Conservation (phyloP, 1,284 basidiomycete species). For the Cryptococcus sp. region DNA sequence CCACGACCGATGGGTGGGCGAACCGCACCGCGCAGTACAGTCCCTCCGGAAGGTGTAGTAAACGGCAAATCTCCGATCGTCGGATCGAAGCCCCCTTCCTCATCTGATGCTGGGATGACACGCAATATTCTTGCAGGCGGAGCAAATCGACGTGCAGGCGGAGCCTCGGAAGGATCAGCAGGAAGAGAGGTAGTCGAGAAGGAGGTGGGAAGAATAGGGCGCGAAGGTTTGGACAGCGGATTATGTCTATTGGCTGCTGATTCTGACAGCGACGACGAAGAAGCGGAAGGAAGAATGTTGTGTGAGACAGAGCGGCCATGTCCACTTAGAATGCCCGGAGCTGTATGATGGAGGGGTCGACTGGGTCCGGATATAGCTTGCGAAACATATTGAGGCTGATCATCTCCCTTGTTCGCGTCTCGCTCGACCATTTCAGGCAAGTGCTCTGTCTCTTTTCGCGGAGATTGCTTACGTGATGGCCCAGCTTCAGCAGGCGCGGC, state of each 20-base stretch:
- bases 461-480: constrained; percentile 8
- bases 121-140: constrained; percentile 27
- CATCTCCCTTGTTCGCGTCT: neutral
- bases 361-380: neutral
- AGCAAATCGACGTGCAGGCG: constrained; percentile 20
- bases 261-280: constrained; percentile 5
- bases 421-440: neutral
- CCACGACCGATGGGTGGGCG: constrained; percentile 8
- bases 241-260: constrained; percentile 7
- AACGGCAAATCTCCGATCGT: neutral
- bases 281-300: constrained; percentile 16
- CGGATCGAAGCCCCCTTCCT: constrained; percentile 13
- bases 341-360: neutral
- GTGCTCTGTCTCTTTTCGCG: constrained; percentile 5
- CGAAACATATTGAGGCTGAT: neutral
- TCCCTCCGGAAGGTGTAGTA: constrained; percentile 8
- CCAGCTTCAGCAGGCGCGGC: constrained; percentile 5
- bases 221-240: constrained; percentile 25
- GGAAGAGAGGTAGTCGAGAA: constrained; percentile 19
- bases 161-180: constrained; percentile 4
- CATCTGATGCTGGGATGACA: constrained; percentile 10
- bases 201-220: constrained; percentile 24
- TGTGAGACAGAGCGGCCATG: constrained; percentile 29
- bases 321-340: neutral
- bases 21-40: constrained; percentile 15